phyloP scores from a whole-genome alignment of 371 early-diverging fungal species.

The Parasitella parasitica region DNA sequence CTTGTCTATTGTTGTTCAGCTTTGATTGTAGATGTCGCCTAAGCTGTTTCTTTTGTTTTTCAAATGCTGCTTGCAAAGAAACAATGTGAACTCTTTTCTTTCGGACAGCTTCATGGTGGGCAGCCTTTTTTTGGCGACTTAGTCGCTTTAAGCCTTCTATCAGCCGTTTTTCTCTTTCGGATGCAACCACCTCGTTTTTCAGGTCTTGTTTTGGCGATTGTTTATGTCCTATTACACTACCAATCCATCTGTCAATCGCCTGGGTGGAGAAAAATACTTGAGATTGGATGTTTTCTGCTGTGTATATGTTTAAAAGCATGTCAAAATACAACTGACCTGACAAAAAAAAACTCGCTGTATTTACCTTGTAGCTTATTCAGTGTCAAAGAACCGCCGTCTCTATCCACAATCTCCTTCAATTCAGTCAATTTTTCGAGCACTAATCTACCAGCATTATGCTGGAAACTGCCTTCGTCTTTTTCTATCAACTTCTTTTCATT shows the following conservation, averaged over 20 bases:
- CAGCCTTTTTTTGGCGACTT: not conserved
- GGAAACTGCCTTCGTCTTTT: not conserved
- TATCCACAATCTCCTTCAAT: not conserved
- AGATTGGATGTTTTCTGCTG: not conserved
- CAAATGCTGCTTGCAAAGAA: not conserved
- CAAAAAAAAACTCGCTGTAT: not conserved
- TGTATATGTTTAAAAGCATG: not conserved
- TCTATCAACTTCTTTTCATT: not conserved
- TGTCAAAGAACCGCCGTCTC: not conserved
- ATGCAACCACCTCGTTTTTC: conserved; percentile 8
- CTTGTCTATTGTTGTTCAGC: not conserved
- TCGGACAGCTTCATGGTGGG: not conserved
- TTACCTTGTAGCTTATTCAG: not conserved
- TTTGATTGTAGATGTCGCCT: not conserved
- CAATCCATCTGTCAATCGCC: conserved; percentile 15
- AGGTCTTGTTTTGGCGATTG: conserved; percentile 7
- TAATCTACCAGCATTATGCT: not conserved
- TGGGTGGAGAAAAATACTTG: conserved; percentile 5
- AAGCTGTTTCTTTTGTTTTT: not conserved
- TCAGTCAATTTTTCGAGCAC: not conserved
- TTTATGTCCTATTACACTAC: conserved; percentile 12
- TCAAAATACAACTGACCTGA: not conserved
- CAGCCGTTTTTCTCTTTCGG: not conserved
- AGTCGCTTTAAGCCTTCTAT: not conserved
- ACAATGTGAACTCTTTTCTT: not conserved